Conservation (phyloP, 225 moss, liverwort and hornwort species). For the Thuidium tamariscinum region DNA sequence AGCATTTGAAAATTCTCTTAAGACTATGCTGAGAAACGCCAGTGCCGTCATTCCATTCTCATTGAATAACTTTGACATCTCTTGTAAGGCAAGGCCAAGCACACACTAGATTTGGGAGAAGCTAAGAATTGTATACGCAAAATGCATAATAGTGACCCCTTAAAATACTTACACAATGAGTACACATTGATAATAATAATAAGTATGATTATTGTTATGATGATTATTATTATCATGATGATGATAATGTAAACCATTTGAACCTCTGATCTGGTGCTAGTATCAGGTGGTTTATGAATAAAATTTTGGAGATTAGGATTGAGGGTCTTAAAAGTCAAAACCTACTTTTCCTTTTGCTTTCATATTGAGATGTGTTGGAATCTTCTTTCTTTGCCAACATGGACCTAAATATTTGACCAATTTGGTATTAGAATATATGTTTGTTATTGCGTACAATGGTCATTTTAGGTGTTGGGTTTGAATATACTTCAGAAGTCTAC, state of each 20-base stretch:
- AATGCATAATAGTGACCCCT: background rate
- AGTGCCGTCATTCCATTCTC: background rate
- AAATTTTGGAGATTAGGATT: background rate
- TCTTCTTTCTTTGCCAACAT: background rate
- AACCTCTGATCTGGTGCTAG: background rate
- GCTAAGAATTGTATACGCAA: too few species aligned
- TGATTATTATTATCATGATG: too few species aligned
- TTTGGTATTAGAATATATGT: background rate
- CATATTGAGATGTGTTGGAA: background rate
- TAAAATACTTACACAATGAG: background rate
- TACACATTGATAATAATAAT: too few species aligned
- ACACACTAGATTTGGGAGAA: background rate
- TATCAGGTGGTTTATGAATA: background rate
- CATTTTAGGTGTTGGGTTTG: background rate
- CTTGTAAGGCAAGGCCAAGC: background rate
- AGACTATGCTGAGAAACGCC: background rate
- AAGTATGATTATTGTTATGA: too few species aligned
- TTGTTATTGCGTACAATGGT: background rate
- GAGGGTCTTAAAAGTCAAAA: background rate
- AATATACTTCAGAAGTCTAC: background rate
- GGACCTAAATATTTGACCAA: background rate
- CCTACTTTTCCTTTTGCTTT: too few species aligned
- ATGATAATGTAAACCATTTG: background rate
- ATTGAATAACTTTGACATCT: background rate
- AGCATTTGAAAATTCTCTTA: background rate